phyloP scores from a whole-genome alignment of 345 rosid genomes.

The Moricandia moricandioides region DNA sequence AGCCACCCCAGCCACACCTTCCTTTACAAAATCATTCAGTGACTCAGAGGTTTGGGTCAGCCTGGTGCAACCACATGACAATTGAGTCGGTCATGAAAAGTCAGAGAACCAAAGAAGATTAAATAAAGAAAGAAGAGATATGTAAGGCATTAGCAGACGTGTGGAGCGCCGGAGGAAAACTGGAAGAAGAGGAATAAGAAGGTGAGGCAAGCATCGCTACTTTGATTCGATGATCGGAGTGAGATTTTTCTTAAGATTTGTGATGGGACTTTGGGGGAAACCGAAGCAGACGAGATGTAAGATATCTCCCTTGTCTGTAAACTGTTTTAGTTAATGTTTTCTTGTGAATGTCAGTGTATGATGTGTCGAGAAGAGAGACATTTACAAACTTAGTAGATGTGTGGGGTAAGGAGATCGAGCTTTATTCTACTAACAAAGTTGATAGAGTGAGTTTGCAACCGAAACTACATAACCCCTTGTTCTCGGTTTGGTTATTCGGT shows the following conservation, averaged over 20 bases:
- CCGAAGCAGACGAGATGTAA: too few relatives aligned
- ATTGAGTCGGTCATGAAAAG: neutral
- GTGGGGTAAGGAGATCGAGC: slow-evolving; percentile 93
- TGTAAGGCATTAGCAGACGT: too few relatives aligned
- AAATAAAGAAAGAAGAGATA: too few relatives aligned
- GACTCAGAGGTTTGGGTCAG: slow-evolving; percentile 72
- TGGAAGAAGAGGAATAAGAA: too few relatives aligned
- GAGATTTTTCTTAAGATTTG: too few relatives aligned
- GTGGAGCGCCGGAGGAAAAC: too few relatives aligned
- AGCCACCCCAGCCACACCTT: slow-evolving; percentile 61
- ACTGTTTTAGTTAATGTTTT: slow-evolving; percentile 1
- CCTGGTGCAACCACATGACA: slow-evolving; percentile 44
- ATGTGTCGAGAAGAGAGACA: slow-evolving; percentile 85
- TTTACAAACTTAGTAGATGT: slow-evolving; percentile 82
- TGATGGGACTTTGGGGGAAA: too few relatives aligned
- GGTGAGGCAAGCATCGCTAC: too few relatives aligned
- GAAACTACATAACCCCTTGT: too few relatives aligned
- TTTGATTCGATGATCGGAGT: too few relatives aligned
- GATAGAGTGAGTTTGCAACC: slow-evolving; percentile 67
- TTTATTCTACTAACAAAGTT: slow-evolving; percentile 82
- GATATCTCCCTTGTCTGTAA: neutral
- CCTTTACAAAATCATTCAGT: slow-evolving; percentile 56
- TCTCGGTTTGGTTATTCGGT: neutral
- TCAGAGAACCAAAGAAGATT: too few relatives aligned
- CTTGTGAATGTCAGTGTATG: slow-evolving; percentile 57